Evolutionary conservation across 345 rosid species (phyloP).

Genomic region (Salix koriyanagi): DNA sequence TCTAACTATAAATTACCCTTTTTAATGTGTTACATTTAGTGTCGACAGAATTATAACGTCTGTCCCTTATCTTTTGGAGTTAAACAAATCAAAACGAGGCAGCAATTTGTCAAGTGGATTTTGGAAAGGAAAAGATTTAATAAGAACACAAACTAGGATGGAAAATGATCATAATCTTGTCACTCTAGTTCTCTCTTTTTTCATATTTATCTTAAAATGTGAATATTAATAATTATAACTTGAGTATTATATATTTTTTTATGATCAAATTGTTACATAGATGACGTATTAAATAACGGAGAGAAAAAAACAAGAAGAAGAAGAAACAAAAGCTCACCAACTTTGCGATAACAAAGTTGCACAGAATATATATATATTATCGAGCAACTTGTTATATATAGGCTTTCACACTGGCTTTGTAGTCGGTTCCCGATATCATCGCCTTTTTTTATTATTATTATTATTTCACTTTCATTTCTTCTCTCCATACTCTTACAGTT

Average conservation of each 20-base stretch:
- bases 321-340: slow-evolving; percentile 18
- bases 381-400: slow-evolving; percentile 21
- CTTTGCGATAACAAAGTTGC: slow-evolving; percentile 15
- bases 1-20: too few species aligned
- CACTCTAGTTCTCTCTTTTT: too few species aligned
- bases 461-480: slow-evolving; percentile 3
- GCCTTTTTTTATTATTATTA: slow-evolving; percentile 1
- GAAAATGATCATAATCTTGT: too few species aligned
- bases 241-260: too few species aligned
- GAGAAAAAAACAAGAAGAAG: background rate
- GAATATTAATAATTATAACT: too few species aligned
- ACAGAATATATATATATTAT: background rate
- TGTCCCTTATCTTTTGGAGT: too few species aligned
- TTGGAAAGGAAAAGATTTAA: too few species aligned
- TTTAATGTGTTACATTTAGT: too few species aligned
- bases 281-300: background rate
- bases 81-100: background rate
- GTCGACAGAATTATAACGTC: too few species aligned
- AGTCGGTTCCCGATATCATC: slow-evolving; percentile 38
- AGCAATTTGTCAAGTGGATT: background rate
- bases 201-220: too few species aligned
- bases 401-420: slow-evolving; percentile 6
- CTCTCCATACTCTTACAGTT: slow-evolving; percentile 12
- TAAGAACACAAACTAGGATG: too few species aligned
- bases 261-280: background rate